Evolutionary conservation across 208 protist species (phyloP).

Genomic region (Leishmania amazonensis): DNA sequence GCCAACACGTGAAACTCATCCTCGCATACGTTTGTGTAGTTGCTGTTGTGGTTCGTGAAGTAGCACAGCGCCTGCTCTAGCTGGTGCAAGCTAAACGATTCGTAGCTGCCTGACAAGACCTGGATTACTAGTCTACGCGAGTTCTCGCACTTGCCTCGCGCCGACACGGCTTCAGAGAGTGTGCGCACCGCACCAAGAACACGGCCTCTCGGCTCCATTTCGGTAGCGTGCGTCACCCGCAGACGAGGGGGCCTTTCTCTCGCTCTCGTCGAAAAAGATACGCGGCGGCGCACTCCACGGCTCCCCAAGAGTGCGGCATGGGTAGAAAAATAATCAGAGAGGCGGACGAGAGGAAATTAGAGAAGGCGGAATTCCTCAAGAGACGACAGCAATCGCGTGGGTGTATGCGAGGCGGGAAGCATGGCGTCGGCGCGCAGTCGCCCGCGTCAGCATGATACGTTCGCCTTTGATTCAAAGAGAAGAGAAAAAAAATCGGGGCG

Average conservation of each 20-base stretch:
- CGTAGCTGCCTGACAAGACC: slow-evolving; percentile 37
- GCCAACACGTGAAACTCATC: slow-evolving; percentile 73
- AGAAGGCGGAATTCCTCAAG: background rate
- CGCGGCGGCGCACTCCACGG: background rate
- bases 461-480: background rate
- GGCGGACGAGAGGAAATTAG: background rate
- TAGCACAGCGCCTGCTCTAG: slow-evolving; percentile 62
- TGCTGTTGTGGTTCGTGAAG: slow-evolving; percentile 86
- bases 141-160: slow-evolving; percentile 37
- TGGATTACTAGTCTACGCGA: slow-evolving; percentile 36
- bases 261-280: background rate
- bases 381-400: too few relatives aligned
- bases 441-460: background rate
- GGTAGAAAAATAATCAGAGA: background rate
- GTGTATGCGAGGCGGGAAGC: background rate
- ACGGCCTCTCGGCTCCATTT: slow-evolving; percentile 36
- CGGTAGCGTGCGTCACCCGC: background rate
- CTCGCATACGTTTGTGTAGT: slow-evolving; percentile 65
- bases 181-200: slow-evolving; percentile 79
- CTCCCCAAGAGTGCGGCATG: slow-evolving; percentile 9
- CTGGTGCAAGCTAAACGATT: slow-evolving; percentile 51
- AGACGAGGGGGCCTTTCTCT: background rate
- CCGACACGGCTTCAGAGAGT: slow-evolving; percentile 53
- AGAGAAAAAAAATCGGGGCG: background rate
- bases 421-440: background rate